Evolutionary conservation across 805 yeast species (phyloP).

Genomic region (Schwanniomyces vanrijiae): DNA sequence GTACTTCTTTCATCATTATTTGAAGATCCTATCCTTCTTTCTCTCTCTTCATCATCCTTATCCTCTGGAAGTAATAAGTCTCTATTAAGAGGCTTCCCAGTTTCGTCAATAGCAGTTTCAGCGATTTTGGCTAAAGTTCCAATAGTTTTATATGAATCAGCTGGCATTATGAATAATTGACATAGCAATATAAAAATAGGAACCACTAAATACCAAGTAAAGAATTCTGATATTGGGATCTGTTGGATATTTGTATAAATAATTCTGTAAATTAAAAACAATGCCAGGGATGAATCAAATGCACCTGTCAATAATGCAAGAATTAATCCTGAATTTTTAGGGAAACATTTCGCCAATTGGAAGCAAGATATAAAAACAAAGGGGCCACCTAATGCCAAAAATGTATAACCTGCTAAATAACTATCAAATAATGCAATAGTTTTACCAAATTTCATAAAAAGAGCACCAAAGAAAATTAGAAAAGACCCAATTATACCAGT

Average conservation of each 20-base stretch:
- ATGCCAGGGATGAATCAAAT: constrained; percentile 88
- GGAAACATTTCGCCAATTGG: constrained; percentile 84
- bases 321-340: constrained; percentile 75
- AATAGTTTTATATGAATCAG: constrained; percentile 67
- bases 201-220: constrained; percentile 64
- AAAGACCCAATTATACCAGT: constrained; percentile 75
- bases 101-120: constrained; percentile 72
- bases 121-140: constrained; percentile 67
- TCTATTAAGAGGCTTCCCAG: constrained; percentile 56
- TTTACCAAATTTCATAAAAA: constrained; percentile 42
- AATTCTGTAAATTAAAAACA: constrained; percentile 73
- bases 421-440: constrained; percentile 49
- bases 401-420: constrained; percentile 70
- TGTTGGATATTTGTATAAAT: constrained; percentile 47
- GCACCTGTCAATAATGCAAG: constrained; percentile 90
- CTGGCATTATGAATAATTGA: constrained; percentile 80
- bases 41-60: constrained; percentile 22
- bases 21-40: neutral
- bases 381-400: constrained; percentile 89
- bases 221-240: constrained; percentile 57
- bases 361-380: constrained; percentile 88
- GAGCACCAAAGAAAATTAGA: constrained; percentile 57
- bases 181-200: constrained; percentile 77
- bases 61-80: constrained; percentile 42
- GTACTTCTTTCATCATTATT: neutral